phyloP scores from a whole-genome alignment of 805 yeast species.

The Torulaspora delbrueckii region DNA sequence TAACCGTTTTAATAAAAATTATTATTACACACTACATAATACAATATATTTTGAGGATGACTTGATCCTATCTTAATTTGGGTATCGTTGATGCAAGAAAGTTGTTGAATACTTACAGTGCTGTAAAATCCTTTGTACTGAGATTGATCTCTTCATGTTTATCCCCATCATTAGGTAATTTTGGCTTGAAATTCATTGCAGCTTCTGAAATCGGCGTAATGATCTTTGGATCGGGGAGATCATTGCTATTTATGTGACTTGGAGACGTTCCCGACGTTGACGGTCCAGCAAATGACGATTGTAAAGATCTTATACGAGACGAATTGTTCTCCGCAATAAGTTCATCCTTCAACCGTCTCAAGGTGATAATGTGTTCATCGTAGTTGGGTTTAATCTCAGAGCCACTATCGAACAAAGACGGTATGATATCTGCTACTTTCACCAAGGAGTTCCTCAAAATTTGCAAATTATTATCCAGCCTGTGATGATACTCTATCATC shows the following conservation, averaged over 20 bases:
- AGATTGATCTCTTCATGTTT: neutral
- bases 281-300: conserved; percentile 5
- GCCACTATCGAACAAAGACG: conserved; percentile 1
- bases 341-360: conserved; percentile 6
- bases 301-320: neutral
- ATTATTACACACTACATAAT: neutral
- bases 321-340: conserved; percentile 5
- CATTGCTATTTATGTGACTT: neutral
- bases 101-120: neutral
- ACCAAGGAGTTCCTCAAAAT: conserved; percentile 6
- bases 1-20: neutral
- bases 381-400: neutral
- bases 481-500: conserved; percentile 2
- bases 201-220: neutral
- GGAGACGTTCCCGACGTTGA: neutral
- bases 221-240: neutral
- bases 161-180: neutral
- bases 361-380: conserved; percentile 1
- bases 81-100: neutral
- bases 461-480: conserved; percentile 7
- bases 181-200: neutral
- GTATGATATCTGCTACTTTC: conserved; percentile 9
- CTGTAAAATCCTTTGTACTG: neutral
- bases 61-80: neutral
- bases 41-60: neutral